A percentile compares a stretch with the other conserved stretches of the same genome.
Evolutionary conservation across 2,329 filamentous ascomycete genomes (phyloP).

Genomic region (Trichoderma guizhouense): DNA sequence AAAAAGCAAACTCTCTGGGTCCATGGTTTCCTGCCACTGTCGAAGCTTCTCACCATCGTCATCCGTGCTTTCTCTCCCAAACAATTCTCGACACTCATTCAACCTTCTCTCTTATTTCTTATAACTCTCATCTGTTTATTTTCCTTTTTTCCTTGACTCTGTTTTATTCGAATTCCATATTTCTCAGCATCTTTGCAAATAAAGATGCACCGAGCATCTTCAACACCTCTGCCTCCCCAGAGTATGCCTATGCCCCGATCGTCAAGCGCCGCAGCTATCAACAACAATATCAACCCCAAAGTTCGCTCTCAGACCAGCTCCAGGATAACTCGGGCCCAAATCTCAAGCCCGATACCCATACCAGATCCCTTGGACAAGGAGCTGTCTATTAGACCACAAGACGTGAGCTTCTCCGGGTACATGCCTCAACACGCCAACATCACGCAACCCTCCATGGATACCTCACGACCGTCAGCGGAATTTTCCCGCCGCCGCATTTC

Average conservation of each 20-base stretch:
- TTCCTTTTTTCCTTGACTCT: neutral
- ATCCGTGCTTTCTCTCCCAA: neutral
- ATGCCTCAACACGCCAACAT: neutral
- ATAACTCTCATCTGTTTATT: neutral
- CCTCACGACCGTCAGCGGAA: neutral
- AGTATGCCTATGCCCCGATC: slow-evolving; percentile 13
- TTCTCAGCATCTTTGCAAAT: neutral
- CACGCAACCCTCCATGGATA: neutral
- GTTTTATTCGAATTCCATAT: neutral
- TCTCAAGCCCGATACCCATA: slow-evolving; percentile 60
- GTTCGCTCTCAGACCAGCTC: slow-evolving; percentile 4
- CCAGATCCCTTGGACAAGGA: slow-evolving; percentile 48
- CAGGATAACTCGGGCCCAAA: slow-evolving; percentile 55
- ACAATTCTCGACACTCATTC: slow-evolving; percentile 7
- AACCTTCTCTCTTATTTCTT: neutral
- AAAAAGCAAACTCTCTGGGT: neutral
- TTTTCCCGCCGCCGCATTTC: slow-evolving; percentile 5
- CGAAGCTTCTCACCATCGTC: neutral
- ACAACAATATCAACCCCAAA: neutral
- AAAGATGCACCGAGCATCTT: slow-evolving; percentile 11
- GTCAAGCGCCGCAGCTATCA: slow-evolving; percentile 9
- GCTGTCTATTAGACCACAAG: slow-evolving; percentile 42
- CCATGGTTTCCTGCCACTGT: slow-evolving; percentile 1
- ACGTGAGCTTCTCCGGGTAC: neutral
- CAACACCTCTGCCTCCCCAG: slow-evolving; percentile 2